phyloP scores from a whole-genome alignment of 2,329 filamentous ascomycete genomes.

The Plenodomus lindquistii region DNA sequence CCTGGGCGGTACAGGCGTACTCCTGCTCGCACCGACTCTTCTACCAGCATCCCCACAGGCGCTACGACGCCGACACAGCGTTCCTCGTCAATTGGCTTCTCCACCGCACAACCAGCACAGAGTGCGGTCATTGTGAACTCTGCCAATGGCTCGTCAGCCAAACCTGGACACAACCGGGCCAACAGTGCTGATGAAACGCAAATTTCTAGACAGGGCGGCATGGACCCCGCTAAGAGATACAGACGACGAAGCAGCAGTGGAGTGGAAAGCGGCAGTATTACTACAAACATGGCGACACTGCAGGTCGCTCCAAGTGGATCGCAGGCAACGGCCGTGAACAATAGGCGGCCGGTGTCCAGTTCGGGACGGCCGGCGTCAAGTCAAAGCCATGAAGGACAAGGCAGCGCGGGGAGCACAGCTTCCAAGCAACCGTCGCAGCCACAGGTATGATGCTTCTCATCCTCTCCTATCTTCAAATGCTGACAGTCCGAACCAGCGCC shows the following conservation, averaged over 20 bases:
- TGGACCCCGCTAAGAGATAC: constrained; percentile 75
- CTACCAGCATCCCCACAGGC: constrained; percentile 37
- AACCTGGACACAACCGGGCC: constrained; percentile 59
- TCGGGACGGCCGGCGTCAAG: constrained; percentile 38
- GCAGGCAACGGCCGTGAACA: constrained; percentile 8
- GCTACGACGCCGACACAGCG: constrained; percentile 37
- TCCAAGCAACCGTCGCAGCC: constrained; percentile 40
- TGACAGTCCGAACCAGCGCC: constrained; percentile 17
- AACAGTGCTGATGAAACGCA: constrained; percentile 73
- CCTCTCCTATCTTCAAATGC: not conserved
- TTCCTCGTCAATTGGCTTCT: constrained; percentile 43
- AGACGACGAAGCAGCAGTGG: constrained; percentile 82
- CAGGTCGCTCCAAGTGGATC: constrained; percentile 10
- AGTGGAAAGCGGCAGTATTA: constrained; percentile 48
- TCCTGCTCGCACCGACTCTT: constrained; percentile 59
- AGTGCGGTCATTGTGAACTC: constrained; percentile 57
- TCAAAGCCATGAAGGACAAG: constrained; percentile 41
- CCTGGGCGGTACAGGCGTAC: constrained; percentile 83
- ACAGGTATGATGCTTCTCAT: constrained; percentile 30
- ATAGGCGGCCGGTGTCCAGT: constrained; percentile 33
- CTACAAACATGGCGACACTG: constrained; percentile 20
- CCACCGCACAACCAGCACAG: constrained; percentile 58
- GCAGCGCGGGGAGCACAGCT: constrained; percentile 45
- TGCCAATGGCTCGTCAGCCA: constrained; percentile 20
- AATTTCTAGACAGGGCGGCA: constrained; percentile 58